Conservation (phyloP, 352 stramenopile species). For the Phytophthora hibernalis region DNA sequence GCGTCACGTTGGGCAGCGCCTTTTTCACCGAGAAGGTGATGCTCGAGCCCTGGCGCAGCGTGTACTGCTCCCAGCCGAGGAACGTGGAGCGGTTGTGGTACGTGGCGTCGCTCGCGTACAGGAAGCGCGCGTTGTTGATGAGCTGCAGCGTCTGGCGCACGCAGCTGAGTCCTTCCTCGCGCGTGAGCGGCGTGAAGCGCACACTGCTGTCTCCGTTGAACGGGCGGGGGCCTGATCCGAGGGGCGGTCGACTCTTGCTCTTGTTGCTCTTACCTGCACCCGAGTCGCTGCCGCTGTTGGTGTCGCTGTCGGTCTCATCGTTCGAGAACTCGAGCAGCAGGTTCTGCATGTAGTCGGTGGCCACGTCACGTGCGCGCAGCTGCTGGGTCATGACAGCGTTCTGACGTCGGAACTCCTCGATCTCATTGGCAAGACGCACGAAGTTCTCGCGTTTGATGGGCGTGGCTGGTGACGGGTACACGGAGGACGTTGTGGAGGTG, state of each 20-base stretch:
- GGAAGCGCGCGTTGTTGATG: constrained; percentile 41
- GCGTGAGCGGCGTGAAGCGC: constrained; percentile 47
- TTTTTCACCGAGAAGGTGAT: constrained; percentile 67
- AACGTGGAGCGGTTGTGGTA: constrained; percentile 43
- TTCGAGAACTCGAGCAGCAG: constrained; percentile 54
- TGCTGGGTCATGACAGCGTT: constrained; percentile 53
- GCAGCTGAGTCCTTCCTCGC: constrained; percentile 38
- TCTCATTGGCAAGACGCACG: constrained; percentile 47
- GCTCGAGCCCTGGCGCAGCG: constrained; percentile 40
- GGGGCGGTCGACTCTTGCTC: constrained; percentile 5
- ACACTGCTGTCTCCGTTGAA: constrained; percentile 31
- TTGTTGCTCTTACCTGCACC: background rate
- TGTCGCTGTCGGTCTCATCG: constrained; percentile 33
- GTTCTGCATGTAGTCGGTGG: constrained; percentile 61
- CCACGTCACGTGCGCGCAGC: constrained; percentile 56
- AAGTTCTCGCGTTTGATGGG: constrained; percentile 44
- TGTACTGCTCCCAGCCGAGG: constrained; percentile 64
- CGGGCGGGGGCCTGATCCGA: constrained; percentile 22
- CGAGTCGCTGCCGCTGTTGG: constrained; percentile 21
- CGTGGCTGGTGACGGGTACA: constrained; percentile 17
- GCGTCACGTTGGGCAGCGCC: constrained; percentile 35
- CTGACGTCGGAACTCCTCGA: constrained; percentile 52
- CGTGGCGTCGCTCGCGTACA: constrained; percentile 40
- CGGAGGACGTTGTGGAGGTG: constrained; percentile 1
- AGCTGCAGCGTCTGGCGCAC: constrained; percentile 41